Base-by-base conservation (phyloP, 176 grass and related monocot genomes). In the Carex littledalei region DNA sequence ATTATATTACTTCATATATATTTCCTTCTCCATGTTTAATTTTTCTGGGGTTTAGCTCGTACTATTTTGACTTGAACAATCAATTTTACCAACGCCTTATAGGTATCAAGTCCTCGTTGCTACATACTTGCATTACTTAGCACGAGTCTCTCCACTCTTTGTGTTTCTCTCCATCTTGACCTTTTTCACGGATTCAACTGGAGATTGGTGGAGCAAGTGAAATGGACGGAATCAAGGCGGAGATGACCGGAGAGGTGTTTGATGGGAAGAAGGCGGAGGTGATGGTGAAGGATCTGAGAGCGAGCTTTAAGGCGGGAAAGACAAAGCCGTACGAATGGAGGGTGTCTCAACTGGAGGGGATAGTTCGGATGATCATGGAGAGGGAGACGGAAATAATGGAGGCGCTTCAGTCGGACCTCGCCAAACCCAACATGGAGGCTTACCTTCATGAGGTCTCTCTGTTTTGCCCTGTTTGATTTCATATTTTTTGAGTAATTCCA, bases 321-420 rank as follows among this genome's bases (percentile, higher is more conserved):
- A 95, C 93, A 85, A 84, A 82, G 54, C 34, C 77, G 63, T 58
- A 78, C 17, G 86, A 94, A 86, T 98, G 96, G 96, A 87, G 96
- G 35, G 84, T 77, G 47, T 84, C 84, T 84, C 96, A 98, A 90
- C 86, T 98, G 26, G 50, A 56, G 80, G 70, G 52, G 45, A 78
- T 98, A 4, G 81, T 86, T 0, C 56, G 85, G 76, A 89, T 98
- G 93, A 85, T 88, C 72, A 88, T 85, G 37, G 96, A 95, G 88
- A 98, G 45, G 88, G 96, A 98, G 84, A 74, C 6, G 7, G 93
- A 95, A 35, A 94, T 98, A 87, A 71, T 58, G 86, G 88, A 55
- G 68, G 93, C 93, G 53, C 88, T 98, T 80, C 47, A 86, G 50
- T 83, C 81, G 18, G 96, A 98, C 77, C 93, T 98, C 80, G 90